These are phyloP conservation scores for Uncinocarpus reesii DNA, from an alignment of 2,329 filamentous ascomycete species.

Conservation along the genomic window DNA sequence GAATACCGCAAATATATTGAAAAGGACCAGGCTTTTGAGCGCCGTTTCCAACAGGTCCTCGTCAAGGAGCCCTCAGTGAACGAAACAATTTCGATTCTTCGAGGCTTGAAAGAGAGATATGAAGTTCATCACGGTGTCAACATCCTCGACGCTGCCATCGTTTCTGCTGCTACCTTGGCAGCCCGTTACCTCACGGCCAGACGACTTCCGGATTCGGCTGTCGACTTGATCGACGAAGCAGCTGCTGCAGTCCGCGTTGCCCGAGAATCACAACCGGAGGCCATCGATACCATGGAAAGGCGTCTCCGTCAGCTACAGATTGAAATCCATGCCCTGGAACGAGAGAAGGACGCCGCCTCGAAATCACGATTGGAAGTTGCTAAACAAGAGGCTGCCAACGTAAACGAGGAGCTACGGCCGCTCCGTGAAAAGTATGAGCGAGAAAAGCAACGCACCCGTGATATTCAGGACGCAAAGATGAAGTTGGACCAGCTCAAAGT, in stretches of 20 bases:
- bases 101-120: constrained; percentile 94
- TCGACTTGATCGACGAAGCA: constrained; percentile 92
- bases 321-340: constrained; percentile 87
- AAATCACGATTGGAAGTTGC: constrained; percentile 71
- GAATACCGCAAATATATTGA: constrained; percentile 99
- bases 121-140: constrained; percentile 97
- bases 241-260: constrained; percentile 93
- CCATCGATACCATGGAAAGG: constrained; percentile 87
- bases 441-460: constrained; percentile 80
- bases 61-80: constrained; percentile 84
- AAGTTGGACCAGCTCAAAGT: constrained; percentile 87
- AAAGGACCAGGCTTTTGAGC: constrained; percentile 95
- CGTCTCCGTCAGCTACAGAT: constrained; percentile 86
- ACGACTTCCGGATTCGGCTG: constrained; percentile 87
- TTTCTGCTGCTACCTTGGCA: constrained; percentile 80
- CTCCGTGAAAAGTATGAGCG: constrained; percentile 91
- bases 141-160: constrained; percentile 87
- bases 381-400: constrained; percentile 83
- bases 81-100: constrained; percentile 95
- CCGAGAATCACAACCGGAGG: constrained; percentile 90
- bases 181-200: constrained; percentile 86
- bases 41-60: constrained; percentile 94
- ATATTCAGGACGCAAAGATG: constrained; percentile 87
- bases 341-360: constrained; percentile 90
- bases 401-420: constrained; percentile 83